Conservation (phyloP, 2,329 filamentous ascomycete species). For the Epichloe gansuensis region DNA sequence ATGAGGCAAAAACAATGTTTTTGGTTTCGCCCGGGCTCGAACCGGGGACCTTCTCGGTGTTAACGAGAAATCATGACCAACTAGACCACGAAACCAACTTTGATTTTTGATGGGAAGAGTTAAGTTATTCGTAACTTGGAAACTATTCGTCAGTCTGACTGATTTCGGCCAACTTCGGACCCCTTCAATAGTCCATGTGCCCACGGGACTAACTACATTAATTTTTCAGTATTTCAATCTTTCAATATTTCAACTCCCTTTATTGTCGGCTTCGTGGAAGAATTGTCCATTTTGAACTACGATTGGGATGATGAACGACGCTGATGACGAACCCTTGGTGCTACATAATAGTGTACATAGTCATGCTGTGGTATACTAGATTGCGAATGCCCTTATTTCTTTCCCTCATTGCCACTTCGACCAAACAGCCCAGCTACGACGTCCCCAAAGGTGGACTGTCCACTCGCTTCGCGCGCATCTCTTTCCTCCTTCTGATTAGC, state of each 20-base stretch:
- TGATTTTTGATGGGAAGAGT: not conserved
- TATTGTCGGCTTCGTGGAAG: too few relatives aligned
- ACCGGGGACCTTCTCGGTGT: conserved; percentile 29
- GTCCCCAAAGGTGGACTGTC: conserved; percentile 20
- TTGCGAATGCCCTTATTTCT: not conserved
- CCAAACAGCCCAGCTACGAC: conserved; percentile 19
- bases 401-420: conserved; percentile 12
- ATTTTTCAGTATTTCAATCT: too few relatives aligned
- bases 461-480: conserved; percentile 26
- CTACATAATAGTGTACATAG: not conserved
- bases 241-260: too few relatives aligned
- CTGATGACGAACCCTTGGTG: not conserved
- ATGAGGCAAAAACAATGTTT: conserved; percentile 12
- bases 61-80: conserved; percentile 29
- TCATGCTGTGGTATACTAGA: not conserved
- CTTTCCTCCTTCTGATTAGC: conserved; percentile 45
- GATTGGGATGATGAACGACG: not conserved
- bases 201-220: too few relatives aligned
- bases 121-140: too few relatives aligned
- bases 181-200: too few relatives aligned
- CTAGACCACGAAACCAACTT: conserved; percentile 25
- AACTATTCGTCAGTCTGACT: too few relatives aligned
- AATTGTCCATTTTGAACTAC: too few relatives aligned
- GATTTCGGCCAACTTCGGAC: too few relatives aligned
- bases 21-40: conserved; percentile 27